A percentile compares a stretch with the other conserved stretches of the same genome.
Evolutionary conservation across 805 yeast genomes (phyloP).

Genomic region (Candida ponderosae): DNA sequence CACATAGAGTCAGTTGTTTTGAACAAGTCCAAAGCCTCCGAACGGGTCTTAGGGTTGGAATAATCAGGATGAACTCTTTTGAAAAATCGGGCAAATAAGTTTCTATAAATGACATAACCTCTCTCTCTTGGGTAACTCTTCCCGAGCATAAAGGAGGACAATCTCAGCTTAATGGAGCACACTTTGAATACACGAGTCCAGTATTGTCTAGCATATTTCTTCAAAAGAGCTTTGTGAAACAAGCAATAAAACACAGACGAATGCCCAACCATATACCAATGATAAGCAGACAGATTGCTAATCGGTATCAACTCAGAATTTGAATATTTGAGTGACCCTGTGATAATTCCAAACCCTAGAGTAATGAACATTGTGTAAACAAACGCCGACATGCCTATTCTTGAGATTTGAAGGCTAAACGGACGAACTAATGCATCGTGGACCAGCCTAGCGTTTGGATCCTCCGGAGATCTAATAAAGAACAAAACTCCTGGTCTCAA

Average conservation of each 20-base stretch:
- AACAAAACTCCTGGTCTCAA: conserved; percentile 85
- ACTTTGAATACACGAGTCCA: conserved; percentile 58
- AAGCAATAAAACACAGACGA: not conserved
- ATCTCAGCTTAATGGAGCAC: conserved; percentile 49
- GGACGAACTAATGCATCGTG: conserved; percentile 84
- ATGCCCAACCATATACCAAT: too few species aligned
- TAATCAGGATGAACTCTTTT: conserved; percentile 43
- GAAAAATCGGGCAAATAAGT: conserved; percentile 34
- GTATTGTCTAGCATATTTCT: conserved; percentile 34
- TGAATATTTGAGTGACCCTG: conserved; percentile 10
- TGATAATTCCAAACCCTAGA: conserved; percentile 57
- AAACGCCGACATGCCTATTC: conserved; percentile 64
- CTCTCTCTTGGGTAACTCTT: conserved; percentile 57
- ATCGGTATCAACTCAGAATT: conserved; percentile 15
- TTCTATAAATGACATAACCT: conserved; percentile 57
- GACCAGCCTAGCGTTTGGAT: conserved; percentile 78
- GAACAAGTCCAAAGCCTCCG: conserved; percentile 38
- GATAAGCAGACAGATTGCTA: too few species aligned
- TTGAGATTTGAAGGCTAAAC: conserved; percentile 58
- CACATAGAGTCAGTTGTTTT: conserved; percentile 33
- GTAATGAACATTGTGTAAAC: conserved; percentile 70
- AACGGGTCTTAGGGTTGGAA: conserved; percentile 42
- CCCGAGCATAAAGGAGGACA: conserved; percentile 76
- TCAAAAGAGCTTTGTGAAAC: conserved; percentile 4
- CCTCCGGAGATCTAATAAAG: conserved; percentile 91